Base-by-base conservation (phyloP, 257 asterid genomes). In the Echium plantagineum region DNA sequence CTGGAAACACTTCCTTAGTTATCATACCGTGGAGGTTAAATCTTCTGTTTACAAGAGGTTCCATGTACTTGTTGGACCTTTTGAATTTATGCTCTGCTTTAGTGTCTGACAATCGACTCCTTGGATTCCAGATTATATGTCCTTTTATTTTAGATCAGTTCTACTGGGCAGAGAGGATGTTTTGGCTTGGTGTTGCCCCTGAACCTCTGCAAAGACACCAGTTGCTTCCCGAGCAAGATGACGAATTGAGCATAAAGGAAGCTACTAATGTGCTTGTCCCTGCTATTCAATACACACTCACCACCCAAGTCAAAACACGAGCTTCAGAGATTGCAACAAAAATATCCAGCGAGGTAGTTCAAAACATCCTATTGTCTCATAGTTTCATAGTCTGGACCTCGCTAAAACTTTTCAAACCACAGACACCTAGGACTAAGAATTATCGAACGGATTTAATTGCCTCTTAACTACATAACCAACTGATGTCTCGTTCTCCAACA, bases 141-240 rank as follows among this genome's bases (percentile, higher is more conserved):
- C 98, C 96, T 17, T 85, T 91, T 73, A 75, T 85, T 69, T 74
- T 88, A 80, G 98, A 91, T 71, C 96, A 91, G 63, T 88, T 82
- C 72, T 91, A 91, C 58, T 91, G 98, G 96, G 98, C 96, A 16
- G 98, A 91, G 79, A 85, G 96, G 70, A 88, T 91, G 95, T 85
- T 70, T 82, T 88, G 98, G 98, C 87, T 88, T 26, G 98, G 98
- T 18, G 98, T 91, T 61, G 73, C 94, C 69, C 78, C 98, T 0
- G 88, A 85, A 81, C 96, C 96, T 30, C 70, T 91, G 52, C 78
- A 70, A 32, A 71, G 76, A 28, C 52, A 76, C 30, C 80, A 71
- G 51, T 72, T 87, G 68, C 70, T 90, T 65, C 94, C 87, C 4
- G 94, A 85, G 66, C 71, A 72, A 21, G 81, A 75, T 31, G 88